Evolutionary conservation across 441 rosid genomes (phyloP).

Genomic region (Populus hybrid): DNA sequence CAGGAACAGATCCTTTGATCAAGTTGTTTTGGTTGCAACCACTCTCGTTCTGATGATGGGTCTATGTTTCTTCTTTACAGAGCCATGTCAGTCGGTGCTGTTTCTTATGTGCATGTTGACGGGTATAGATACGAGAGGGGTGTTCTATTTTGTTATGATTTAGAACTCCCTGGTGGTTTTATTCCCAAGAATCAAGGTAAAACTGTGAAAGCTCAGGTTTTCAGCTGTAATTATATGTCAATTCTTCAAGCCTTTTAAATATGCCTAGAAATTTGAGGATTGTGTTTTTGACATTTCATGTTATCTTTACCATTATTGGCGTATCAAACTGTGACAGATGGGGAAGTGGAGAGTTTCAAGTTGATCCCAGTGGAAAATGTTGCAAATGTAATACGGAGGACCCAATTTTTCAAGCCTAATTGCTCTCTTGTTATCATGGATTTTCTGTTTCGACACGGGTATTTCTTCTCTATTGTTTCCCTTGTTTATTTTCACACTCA

Average conservation of each 20-base stretch:
- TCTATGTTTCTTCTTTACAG: constrained; percentile 31
- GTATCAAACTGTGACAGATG: constrained; percentile 45
- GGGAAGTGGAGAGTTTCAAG: constrained; percentile 87
- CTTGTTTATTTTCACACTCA: neutral
- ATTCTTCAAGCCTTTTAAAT: neutral
- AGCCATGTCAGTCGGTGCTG: constrained; percentile 77
- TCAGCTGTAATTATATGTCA: neutral
- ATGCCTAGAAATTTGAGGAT: neutral
- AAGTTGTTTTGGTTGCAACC: constrained; percentile 3
- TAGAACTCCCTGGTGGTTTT: constrained; percentile 63
- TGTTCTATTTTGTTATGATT: constrained; percentile 81
- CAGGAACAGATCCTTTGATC: neutral
- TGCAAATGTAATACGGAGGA: constrained; percentile 59
- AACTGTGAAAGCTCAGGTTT: neutral
- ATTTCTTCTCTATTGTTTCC: constrained; percentile 21
- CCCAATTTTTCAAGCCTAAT: constrained; percentile 70
- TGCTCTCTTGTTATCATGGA: constrained; percentile 78
- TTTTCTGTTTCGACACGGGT: constrained; percentile 90
- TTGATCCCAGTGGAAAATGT: constrained; percentile 59
- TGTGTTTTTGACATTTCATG: neutral
- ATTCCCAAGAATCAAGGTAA: constrained; percentile 67
- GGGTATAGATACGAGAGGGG: constrained; percentile 68
- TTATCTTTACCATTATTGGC: neutral
- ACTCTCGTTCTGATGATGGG: neutral
- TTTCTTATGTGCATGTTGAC: constrained; percentile 68